Evolutionary conservation across 2,329 filamentous ascomycete genomes (phyloP).

Genomic region (Pseudogymnoascus sp.): DNA sequence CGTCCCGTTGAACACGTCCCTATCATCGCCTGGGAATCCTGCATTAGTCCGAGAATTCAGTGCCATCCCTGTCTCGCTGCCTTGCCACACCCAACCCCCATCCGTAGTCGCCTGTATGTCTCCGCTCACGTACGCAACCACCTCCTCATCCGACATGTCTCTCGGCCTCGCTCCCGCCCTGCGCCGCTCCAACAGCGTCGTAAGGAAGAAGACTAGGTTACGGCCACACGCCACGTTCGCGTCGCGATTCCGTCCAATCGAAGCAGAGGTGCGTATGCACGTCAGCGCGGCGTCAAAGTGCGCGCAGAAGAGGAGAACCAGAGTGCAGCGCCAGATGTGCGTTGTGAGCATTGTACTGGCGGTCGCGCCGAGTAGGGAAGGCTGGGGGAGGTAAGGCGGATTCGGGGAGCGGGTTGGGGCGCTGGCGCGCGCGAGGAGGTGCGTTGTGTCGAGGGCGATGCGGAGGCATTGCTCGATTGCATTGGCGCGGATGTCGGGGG

Average conservation of each 20-base stretch:
- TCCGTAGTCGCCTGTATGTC: constrained; percentile 77
- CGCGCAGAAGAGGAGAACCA: constrained; percentile 69
- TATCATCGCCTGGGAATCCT: constrained; percentile 13
- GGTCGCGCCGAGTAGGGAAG: constrained; percentile 23
- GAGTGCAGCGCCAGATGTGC: constrained; percentile 79
- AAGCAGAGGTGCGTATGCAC: constrained; percentile 62
- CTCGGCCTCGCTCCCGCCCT: constrained; percentile 25
- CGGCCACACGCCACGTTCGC: constrained; percentile 73
- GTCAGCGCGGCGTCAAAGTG: constrained; percentile 64
- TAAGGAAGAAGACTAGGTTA: constrained; percentile 73
- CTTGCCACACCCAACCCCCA: constrained; percentile 75
- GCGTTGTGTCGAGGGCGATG: constrained; percentile 69
- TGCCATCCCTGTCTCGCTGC: constrained; percentile 40
- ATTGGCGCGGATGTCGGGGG: constrained; percentile 53
- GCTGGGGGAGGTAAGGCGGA: constrained; percentile 20
- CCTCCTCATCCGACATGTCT: constrained; percentile 51
- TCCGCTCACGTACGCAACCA: constrained; percentile 76
- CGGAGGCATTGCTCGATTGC: constrained; percentile 71
- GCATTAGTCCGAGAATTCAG: constrained; percentile 16
- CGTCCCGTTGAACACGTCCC: constrained; percentile 29
- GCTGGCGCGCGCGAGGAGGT: constrained; percentile 61
- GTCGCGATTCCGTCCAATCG: constrained; percentile 62
- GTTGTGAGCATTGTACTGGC: constrained; percentile 66
- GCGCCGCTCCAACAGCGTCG: constrained; percentile 50
- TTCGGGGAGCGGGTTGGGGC: constrained; percentile 29